Base-by-base conservation (phyloP, 2,329 filamentous ascomycete species). In the Annulohypoxylon truncatum region DNA sequence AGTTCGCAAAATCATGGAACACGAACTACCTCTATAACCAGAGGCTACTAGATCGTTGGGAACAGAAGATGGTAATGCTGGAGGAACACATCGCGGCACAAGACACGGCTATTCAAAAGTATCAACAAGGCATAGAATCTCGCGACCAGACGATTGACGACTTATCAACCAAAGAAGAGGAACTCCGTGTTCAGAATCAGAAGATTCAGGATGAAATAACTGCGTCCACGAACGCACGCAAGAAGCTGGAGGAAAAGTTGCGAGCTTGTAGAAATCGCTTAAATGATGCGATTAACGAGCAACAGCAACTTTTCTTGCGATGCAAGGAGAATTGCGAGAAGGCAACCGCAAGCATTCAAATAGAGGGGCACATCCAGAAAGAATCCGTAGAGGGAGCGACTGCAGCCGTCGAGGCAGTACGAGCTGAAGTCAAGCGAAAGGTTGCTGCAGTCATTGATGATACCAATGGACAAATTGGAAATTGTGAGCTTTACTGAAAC, bases 201-300 rank as follows among this genome's bases (percentile, higher is more conserved):
- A 52, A 68, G 6, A 63, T 75, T 6, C 48, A 71, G 4, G 61
- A 67, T 10, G 66, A 77, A 15, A 75, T 78, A 0, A 38, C 70
- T 10, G 62, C 71, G 0, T 72, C 78, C 1, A 74, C 73, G 3
- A 64, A 71, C 1, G 70, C 75, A 7, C 38, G 79, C 2, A 58
- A 62, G 5, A 73, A 70, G 18, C 63, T 82, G 1, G 72, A 79
- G 50, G 77, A 79, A 8, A 84, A 78, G 59, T 72, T 78, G 44
- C 73, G 72, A 4, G 69, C 69, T 1, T 80, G 77, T 62, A 79
- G 74, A 56, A 68, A 72, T 2, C 80, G 79, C 13, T 71, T 87
- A n/a, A 83, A 85, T 58, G 75, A 81, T 50, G 80, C 81, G 1
- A 80, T 82, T 7, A 64, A 70, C 1, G 83, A 86, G 61, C 84